phyloP scores from a whole-genome alignment of 2,329 filamentous ascomycete genomes.

The Fusarium anguioides region DNA sequence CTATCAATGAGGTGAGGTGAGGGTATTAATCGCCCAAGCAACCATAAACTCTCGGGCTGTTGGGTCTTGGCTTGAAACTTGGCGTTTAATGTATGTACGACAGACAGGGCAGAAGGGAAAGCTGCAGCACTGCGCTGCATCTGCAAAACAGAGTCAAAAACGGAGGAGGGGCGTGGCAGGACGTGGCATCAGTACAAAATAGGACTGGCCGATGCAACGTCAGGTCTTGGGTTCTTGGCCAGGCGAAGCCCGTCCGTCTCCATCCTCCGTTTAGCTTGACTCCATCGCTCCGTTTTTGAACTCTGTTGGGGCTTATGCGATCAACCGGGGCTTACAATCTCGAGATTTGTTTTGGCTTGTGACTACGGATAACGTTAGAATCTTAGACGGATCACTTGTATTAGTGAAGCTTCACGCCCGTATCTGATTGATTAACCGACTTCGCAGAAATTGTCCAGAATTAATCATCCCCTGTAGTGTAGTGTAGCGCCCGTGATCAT shows the following conservation, averaged over 20 bases:
- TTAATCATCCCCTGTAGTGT: conserved; percentile 1
- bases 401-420: neutral
- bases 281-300: conserved; percentile 24
- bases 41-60: conserved; percentile 1
- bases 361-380: neutral
- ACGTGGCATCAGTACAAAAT: neutral
- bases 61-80: conserved; percentile 22
- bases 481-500: conserved; percentile 19
- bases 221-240: conserved; percentile 22
- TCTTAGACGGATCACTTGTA: neutral
- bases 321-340: conserved; percentile 28
- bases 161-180: conserved; percentile 20
- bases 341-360: conserved; percentile 9
- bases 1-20: neutral
- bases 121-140: neutral
- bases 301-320: conserved; percentile 26
- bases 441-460: neutral
- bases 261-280: conserved; percentile 22
- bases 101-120: neutral
- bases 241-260: conserved; percentile 37
- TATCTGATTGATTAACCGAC: conserved; percentile 18
- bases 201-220: conserved; percentile 40
- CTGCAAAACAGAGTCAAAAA: conserved; percentile 3
- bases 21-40: conserved; percentile 10
- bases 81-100: neutral